These are phyloP conservation scores for Plenodomus biglobosus DNA, from an alignment of 2,329 filamentous ascomycete genomes.

Conservation along the genomic window DNA sequence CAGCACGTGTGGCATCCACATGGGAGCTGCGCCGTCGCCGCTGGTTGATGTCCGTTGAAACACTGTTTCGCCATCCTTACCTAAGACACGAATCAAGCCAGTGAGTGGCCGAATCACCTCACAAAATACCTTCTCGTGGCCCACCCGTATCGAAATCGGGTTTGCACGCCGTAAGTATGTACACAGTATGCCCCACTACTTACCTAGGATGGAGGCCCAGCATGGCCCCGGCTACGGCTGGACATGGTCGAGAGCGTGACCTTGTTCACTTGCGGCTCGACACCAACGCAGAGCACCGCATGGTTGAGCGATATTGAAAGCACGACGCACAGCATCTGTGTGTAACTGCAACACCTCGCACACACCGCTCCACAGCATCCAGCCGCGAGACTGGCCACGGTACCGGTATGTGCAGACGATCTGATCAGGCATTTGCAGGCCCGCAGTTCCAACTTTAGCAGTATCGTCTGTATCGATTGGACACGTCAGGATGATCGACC, in stretches of 20 bases:
- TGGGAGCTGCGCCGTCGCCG: constrained; percentile 5
- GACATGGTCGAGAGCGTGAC: no score
- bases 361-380: constrained; percentile 33
- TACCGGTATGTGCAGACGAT: constrained; percentile 16
- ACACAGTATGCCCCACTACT: no score
- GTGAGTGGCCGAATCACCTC: constrained; percentile 10
- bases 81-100: constrained; percentile 10
- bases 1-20: constrained; percentile 2
- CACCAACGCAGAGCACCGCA: constrained; percentile 19
- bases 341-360: constrained; percentile 26
- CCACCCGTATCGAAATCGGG: constrained; percentile 15
- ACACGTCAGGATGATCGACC: constrained; percentile 13
- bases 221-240: constrained; percentile 5
- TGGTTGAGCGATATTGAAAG: constrained; percentile 33
- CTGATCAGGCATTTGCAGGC: constrained; percentile 5
- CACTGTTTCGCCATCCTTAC: constrained; percentile 10
- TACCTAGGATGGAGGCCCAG: constrained; percentile 26
- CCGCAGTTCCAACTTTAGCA: constrained; percentile 24
- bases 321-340: constrained; percentile 34
- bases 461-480: constrained; percentile 23
- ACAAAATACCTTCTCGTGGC: constrained; percentile 1
- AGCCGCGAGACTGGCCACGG: constrained; percentile 24
- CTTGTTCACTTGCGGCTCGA: constrained; percentile 7
- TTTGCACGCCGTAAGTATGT: constrained; percentile 12
- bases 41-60: constrained; percentile 9